These are phyloP conservation scores for Carex parvula DNA, from an alignment of 176 grass and related monocot species.

Conservation along the genomic window DNA sequence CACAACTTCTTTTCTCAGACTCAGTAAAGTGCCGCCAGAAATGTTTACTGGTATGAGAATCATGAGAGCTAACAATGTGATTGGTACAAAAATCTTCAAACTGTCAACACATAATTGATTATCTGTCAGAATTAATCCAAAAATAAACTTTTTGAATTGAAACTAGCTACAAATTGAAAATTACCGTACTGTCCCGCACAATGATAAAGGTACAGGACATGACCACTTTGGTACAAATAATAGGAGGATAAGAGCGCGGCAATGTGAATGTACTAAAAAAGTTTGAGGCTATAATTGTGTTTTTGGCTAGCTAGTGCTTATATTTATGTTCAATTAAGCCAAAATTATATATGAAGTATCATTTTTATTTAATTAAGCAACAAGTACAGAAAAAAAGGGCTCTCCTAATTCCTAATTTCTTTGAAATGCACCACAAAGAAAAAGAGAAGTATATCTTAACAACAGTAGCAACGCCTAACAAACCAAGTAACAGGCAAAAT, in stretches of 20 bases:
- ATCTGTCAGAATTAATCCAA: neutral
- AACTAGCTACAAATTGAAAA: neutral
- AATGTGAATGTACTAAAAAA: neutral
- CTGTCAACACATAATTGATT: slow-evolving; percentile 34
- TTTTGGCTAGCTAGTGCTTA: neutral
- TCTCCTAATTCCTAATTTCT: neutral
- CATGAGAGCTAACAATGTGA: slow-evolving; percentile 55
- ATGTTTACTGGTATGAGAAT: slow-evolving; percentile 91
- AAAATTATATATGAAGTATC: neutral
- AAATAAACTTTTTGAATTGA: neutral
- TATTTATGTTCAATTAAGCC: neutral
- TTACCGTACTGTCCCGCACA: neutral
- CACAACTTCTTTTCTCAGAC: slow-evolving; percentile 59
- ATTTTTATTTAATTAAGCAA: neutral
- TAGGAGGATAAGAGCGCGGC: neutral
- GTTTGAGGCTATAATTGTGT: neutral
- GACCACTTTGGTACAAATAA: neutral
- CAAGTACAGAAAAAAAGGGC: neutral
- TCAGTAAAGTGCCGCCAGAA: slow-evolving; percentile 72
- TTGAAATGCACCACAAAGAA: neutral
- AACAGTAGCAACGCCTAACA: neutral
- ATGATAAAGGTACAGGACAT: neutral
- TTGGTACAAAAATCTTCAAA: slow-evolving; percentile 88
- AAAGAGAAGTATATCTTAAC: neutral
- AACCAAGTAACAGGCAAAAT: neutral